Percentiles rank a stretch among this genome's conserved stretches.
These are phyloP conservation scores for Eucalyptus sp. DNA, from an alignment of 345 rosid species.

Conservation along the genomic window DNA sequence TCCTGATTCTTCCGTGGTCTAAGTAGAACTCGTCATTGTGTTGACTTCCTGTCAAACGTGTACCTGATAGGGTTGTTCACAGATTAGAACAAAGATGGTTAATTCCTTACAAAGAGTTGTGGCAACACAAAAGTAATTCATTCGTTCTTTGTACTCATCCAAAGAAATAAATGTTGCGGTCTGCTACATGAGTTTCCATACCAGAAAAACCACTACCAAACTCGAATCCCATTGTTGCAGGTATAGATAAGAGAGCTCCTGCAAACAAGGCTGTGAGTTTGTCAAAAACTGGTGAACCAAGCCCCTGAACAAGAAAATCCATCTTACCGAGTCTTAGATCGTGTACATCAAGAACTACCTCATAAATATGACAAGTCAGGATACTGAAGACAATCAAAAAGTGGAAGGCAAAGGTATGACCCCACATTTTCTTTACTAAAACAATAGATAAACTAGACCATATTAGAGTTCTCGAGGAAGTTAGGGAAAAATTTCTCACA, in stretches of 20 bases:
- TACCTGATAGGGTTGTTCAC: conserved; percentile 31
- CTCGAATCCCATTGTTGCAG: conserved; percentile 94
- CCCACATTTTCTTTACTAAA: neutral
- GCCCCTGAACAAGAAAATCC: conserved; percentile 44
- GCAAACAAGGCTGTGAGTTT: conserved; percentile 94
- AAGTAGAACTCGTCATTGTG: conserved; percentile 88
- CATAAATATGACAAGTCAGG: neutral
- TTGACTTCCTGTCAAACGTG: conserved; percentile 78
- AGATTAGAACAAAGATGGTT: neutral
- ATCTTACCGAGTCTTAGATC: neutral
- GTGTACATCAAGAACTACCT: neutral
- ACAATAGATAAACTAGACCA: neutral
- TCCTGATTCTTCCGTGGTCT: conserved; percentile 62
- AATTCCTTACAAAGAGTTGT: neutral
- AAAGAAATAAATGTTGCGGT: neutral
- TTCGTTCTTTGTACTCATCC: neutral
- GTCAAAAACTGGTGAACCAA: conserved; percentile 94
- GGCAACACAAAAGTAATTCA: neutral
- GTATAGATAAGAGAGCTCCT: conserved; percentile 81
- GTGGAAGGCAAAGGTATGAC: neutral
- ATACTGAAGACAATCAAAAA: neutral
- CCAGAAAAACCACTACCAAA: conserved; percentile 96
- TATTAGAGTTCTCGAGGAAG: neutral
- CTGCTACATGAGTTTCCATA: conserved; percentile 1
- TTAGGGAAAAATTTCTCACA: conserved; percentile 23